Evolutionary conservation across 495 filamentous ascomycete species (phyloP).

Genomic region (Penicillium tannophilum): DNA sequence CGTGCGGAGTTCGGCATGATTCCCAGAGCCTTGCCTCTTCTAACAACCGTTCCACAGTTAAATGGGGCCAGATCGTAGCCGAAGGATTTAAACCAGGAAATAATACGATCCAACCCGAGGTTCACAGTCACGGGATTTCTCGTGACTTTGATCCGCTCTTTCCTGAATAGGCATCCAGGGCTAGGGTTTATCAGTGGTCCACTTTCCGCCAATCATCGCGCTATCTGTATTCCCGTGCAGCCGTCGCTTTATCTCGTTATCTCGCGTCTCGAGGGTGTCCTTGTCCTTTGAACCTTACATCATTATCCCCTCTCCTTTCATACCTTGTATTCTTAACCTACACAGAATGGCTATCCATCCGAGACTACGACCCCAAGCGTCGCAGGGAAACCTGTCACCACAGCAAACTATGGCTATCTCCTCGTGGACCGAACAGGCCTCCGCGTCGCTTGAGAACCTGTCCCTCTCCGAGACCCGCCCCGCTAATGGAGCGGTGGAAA

Average conservation of each 20-base stretch:
- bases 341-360: conserved; percentile 48
- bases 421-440: conserved; percentile 54
- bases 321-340: neutral
- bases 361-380: conserved; percentile 28
- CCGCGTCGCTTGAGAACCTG: conserved; percentile 45
- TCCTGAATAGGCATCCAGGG: neutral
- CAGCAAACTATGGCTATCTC: conserved; percentile 51
- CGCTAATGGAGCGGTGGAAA: conserved; percentile 14
- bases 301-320: conserved; percentile 8
- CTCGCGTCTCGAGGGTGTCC: conserved; percentile 2
- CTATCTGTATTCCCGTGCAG: conserved; percentile 23
- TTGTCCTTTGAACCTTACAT: conserved; percentile 13
- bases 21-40: conserved; percentile 14
- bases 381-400: conserved; percentile 38
- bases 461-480: conserved; percentile 38
- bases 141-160: neutral
- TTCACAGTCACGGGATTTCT: neutral
- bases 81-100: neutral
- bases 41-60: neutral
- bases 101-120: neutral
- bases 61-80: neutral
- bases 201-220: conserved; percentile 27
- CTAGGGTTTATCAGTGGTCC: conserved; percentile 18
- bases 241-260: conserved; percentile 28
- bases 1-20: conserved; percentile 9